Base-by-base conservation (phyloP, 345 rosid species). In the Adansonia digitata region DNA sequence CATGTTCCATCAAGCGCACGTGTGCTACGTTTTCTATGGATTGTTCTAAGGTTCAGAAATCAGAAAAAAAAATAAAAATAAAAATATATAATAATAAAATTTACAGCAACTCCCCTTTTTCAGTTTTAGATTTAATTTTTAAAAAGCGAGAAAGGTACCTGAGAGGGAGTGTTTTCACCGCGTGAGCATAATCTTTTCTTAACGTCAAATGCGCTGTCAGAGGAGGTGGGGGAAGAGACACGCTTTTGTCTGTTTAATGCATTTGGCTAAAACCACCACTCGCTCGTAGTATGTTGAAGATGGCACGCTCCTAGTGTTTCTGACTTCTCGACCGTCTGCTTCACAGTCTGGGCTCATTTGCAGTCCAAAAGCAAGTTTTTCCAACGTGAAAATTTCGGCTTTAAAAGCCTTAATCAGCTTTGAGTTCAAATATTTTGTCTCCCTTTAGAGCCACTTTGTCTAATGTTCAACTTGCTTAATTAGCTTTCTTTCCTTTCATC, bases 1-100 rank as follows among this genome's bases (percentile, higher is more conserved):
- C 71, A 24, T 35, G 75, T 12, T n/a, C 62, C 68, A 59, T 9
- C 69, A 6, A 59, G 29, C 81, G 71, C 84, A 72, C 77, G 80
- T 78, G 79, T 68, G 81, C 57, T n/a, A 5, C 6, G 69, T 24
- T 65, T 73, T 61, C n/a, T 45, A 27, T 45, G 29, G 43, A 29
- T 31, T 69, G 49, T 69, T 69, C 31, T 49, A 69, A 49, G 73
- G 73, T 48, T 69, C 43, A 29, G 59, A 48, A 42, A 45, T 48
- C 42, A 75, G 15, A 14, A 37, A 9, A 7, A n/a, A 18, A 13
- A 65, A 59, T 43, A 2, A 22, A 57, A 1, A 14, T n/a, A n/a
- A n/a, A n/a, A n/a, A n/a, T n/a, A n/a, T n/a, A n/a, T n/a, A 39
- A 13, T 0, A 48, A 29, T 7, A 14, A 55, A 37, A 52, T 52